A percentile compares a stretch with the other conserved stretches of the same genome.
Evolutionary conservation across 306 rosid species (phyloP).

Genomic region (Cucumis cinereus): DNA sequence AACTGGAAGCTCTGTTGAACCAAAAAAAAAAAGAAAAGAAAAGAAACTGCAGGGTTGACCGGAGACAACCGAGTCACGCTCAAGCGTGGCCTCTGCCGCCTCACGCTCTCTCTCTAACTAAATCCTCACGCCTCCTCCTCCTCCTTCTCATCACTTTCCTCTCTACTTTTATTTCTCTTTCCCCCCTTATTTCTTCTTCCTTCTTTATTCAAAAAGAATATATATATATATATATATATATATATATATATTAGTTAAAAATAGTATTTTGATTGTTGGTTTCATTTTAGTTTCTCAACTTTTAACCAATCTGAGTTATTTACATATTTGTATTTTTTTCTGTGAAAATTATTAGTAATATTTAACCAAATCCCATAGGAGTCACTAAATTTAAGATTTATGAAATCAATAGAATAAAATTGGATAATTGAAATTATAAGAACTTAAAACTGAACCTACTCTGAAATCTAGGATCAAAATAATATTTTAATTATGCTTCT

Average conservation of each 20-base stretch:
- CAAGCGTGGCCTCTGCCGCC: conserved; percentile 28
- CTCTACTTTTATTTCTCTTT: background rate
- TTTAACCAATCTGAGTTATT: too few relatives aligned
- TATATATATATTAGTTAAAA: too few relatives aligned
- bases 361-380: too few relatives aligned
- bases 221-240: too few relatives aligned
- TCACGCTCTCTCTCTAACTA: conserved; percentile 10
- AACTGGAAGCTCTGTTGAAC: background rate
- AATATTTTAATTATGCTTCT: too few relatives aligned
- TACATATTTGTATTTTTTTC: too few relatives aligned
- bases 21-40: background rate
- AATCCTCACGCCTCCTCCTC: background rate
- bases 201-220: too few relatives aligned
- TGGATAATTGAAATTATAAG: too few relatives aligned
- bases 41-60: conserved; percentile 59
- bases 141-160: background rate
- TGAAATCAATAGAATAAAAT: too few relatives aligned
- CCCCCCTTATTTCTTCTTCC: background rate
- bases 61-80: conserved; percentile 46
- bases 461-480: too few relatives aligned
- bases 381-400: too few relatives aligned
- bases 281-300: background rate
- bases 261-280: background rate
- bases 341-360: background rate
- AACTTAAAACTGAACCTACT: too few relatives aligned